Evolutionary conservation across 2,329 filamentous ascomycete genomes (phyloP).

Genomic region (Trichoderma citrinoviride): DNA sequence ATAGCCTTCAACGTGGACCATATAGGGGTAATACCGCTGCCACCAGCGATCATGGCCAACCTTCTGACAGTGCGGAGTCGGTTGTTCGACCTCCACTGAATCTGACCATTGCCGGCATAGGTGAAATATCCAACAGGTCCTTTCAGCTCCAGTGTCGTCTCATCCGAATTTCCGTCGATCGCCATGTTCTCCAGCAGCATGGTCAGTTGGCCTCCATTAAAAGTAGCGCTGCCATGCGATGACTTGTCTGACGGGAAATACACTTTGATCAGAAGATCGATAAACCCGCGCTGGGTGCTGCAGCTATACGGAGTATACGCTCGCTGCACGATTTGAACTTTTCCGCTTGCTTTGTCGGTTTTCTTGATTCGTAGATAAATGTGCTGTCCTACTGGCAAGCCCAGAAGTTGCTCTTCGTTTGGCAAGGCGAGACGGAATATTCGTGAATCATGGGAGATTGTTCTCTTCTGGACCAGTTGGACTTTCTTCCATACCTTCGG

Average conservation of each 20-base stretch:
- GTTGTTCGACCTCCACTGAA: not conserved
- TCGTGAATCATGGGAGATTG: not conserved
- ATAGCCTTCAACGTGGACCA: slow-evolving; percentile 69
- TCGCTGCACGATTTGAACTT: not conserved
- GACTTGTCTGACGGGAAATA: not conserved
- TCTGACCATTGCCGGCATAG: not conserved
- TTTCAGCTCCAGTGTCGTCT: not conserved
- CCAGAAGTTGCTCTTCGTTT: not conserved
- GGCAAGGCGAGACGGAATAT: not conserved
- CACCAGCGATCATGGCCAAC: not conserved
- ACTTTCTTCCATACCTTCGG: not conserved
- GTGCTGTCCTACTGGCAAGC: not conserved
- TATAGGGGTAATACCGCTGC: slow-evolving; percentile 79
- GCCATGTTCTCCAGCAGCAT: not conserved
- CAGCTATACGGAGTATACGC: slow-evolving; percentile 1
- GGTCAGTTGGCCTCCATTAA: not conserved
- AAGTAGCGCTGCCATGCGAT: not conserved
- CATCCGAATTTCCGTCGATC: not conserved
- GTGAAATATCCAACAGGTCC: not conserved
- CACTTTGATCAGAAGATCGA: slow-evolving; percentile 7
- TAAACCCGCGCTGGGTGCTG: not conserved
- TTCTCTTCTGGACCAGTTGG: not conserved
- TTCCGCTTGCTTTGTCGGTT: slow-evolving; percentile 46
- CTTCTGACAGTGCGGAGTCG: not conserved
- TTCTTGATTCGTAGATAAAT: not conserved